These are phyloP conservation scores for Cyberlindnera veronae DNA, from an alignment of 805 yeast genomes.

Conservation along the genomic window DNA sequence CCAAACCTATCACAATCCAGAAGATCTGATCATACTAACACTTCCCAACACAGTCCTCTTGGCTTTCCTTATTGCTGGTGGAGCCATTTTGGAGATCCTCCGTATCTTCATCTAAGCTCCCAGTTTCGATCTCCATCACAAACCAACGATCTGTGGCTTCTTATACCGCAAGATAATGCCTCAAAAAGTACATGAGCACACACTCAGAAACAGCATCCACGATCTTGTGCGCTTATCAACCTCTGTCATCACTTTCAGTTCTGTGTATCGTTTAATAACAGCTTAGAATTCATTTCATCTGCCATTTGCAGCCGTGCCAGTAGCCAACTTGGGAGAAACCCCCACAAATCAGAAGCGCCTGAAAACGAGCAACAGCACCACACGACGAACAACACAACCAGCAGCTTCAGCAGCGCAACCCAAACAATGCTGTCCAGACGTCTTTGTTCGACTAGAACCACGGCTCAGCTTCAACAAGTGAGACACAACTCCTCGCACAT, in stretches of 20 bases:
- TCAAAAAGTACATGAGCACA: neutral
- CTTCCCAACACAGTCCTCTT: conserved; percentile 34
- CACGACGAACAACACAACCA: neutral
- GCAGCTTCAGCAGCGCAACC: neutral
- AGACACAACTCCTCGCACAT: conserved; percentile 22
- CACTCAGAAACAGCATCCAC: neutral
- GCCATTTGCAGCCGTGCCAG: neutral
- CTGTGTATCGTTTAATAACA: neutral
- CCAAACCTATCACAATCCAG: neutral
- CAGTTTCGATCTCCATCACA: neutral
- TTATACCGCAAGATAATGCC: neutral
- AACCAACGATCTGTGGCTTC: neutral
- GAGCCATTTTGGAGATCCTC: conserved; percentile 71
- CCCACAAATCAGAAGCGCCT: conserved; percentile 1
- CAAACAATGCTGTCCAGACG: conserved; percentile 10
- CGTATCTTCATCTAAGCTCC: conserved; percentile 44
- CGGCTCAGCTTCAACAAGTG: conserved; percentile 2
- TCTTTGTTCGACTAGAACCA: neutral
- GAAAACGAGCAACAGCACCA: neutral
- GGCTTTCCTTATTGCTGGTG: conserved; percentile 72
- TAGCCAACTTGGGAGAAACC: neutral
- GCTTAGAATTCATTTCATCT: neutral
- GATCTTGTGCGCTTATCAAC: neutral
- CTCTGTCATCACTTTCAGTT: neutral
- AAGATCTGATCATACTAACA: conserved; percentile 19